Percentiles rank a stretch among this genome's conserved stretches.
These are phyloP conservation scores for Trichophyton schoenleinii DNA, from an alignment of 2,329 filamentous ascomycete genomes.

Conservation along the genomic window DNA sequence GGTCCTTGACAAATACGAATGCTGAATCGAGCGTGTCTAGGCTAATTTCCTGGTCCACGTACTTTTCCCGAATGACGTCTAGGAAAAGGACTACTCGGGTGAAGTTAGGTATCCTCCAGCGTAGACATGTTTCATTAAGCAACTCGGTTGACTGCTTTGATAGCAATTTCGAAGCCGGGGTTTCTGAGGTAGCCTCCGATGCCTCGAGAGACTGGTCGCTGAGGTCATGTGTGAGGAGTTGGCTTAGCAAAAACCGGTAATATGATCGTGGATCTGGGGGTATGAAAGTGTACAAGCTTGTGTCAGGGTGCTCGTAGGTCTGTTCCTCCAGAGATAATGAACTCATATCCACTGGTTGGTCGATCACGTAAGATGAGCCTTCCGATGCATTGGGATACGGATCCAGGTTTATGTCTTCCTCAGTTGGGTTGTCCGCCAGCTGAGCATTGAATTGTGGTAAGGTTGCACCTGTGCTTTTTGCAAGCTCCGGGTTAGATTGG, in stretches of 20 bases:
- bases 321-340: conserved; percentile 46
- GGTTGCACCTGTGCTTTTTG: conserved; percentile 54
- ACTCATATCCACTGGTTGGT: conserved; percentile 54
- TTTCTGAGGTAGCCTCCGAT: conserved; percentile 37
- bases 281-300: conserved; percentile 70
- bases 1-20: conserved; percentile 69
- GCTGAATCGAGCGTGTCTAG: conserved; percentile 71
- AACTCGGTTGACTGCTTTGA: conserved; percentile 73
- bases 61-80: conserved; percentile 76
- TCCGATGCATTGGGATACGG: conserved; percentile 36
- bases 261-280: conserved; percentile 70
- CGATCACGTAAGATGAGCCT: conserved; percentile 45
- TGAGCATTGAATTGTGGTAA: conserved; percentile 45
- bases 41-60: conserved; percentile 66
- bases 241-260: conserved; percentile 69
- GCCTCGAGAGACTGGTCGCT: conserved; percentile 28
- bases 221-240: conserved; percentile 55
- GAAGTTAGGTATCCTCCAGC: conserved; percentile 80
- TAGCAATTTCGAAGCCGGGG: conserved; percentile 41
- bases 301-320: conserved; percentile 28
- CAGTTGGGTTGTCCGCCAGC: conserved; percentile 23
- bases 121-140: conserved; percentile 67
- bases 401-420: conserved; percentile 35
- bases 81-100: conserved; percentile 69
- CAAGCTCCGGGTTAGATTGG: conserved; percentile 70